Base-by-base conservation (phyloP, 2,329 filamentous ascomycete genomes). In the Piedraia hortae region DNA sequence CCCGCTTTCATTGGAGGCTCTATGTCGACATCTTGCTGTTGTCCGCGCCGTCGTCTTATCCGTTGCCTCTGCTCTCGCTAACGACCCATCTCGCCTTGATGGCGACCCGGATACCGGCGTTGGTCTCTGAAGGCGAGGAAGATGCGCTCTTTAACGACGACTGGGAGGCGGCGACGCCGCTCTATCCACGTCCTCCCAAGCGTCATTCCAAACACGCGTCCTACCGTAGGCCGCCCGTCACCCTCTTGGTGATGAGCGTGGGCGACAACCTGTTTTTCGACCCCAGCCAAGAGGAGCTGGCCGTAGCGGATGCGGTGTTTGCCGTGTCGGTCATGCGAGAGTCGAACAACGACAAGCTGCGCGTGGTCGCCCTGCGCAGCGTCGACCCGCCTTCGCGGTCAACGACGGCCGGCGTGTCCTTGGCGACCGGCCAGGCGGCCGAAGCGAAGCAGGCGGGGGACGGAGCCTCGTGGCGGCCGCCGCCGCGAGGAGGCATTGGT, bases 61-160 rank as follows among this genome's bases (percentile, higher is more conserved):
- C 85, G 1, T 65, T 93, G 5, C 82, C 82, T 1, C 61, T 97
- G 6, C 66, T 97, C 18, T 90, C 78, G 14, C 60, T 93, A 26
- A 89, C 85, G 10, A 82, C 75, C 21, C 80, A 97, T 43, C 68
- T 97, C 28, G 85, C 85, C 3, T 70, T 97, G 20, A 65, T 91
- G 29, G 68, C 74, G 14, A 82, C 85, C 4, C 67, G 72, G 31
- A 56, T 93, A 3, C 85, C 85, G 5, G 61, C 66, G 12, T 56
- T 91, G 22, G 75, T 75, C 42, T 91, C 80, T 2, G 73, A 89
- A 44, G 62, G 63, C 26, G 82, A 93, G 47, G 85, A 97, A 50
- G 85, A 97, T 36, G 85, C 85, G 7, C 67, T 91, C 41, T 97
- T 97, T 47, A 72, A 91, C 50, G 85, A 97, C 48, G 85, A 97